Conservation (phyloP, 2,329 filamentous ascomycete species). For the Macrophomina pseudophaseolina region DNA sequence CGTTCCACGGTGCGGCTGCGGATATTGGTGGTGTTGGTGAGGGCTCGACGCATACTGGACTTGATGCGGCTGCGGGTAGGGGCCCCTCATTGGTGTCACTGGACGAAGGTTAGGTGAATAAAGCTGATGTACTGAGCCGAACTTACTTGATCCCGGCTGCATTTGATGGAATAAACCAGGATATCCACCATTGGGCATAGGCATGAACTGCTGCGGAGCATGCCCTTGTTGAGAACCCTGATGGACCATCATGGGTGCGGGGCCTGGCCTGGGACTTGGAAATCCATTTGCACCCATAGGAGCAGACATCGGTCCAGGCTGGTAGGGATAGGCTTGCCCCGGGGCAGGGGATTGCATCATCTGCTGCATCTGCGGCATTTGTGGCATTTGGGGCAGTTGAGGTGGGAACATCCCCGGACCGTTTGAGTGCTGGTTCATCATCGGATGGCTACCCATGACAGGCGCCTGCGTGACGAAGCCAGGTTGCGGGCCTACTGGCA, state of each 20-base stretch:
- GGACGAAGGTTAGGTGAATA: slow-evolving; percentile 25
- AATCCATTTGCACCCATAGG: slow-evolving; percentile 75
- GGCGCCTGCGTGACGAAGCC: slow-evolving; percentile 75
- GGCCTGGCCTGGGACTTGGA: slow-evolving; percentile 81
- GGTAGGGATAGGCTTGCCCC: slow-evolving; percentile 71
- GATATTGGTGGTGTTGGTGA: slow-evolving; percentile 47
- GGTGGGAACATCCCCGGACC: slow-evolving; percentile 72
- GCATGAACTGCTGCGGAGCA: slow-evolving; percentile 68
- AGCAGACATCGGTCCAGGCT: slow-evolving; percentile 52
- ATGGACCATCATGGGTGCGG: slow-evolving; percentile 89
- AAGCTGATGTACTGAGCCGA: slow-evolving; percentile 26
- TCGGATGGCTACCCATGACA: slow-evolving; percentile 75
- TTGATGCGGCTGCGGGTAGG: slow-evolving; percentile 47
- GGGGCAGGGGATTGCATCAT: slow-evolving; percentile 74
- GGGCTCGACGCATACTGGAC: slow-evolving; percentile 44
- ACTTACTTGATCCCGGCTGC: slow-evolving; percentile 77
- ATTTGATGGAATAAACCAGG: slow-evolving; percentile 74
- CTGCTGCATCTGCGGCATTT: slow-evolving; percentile 23
- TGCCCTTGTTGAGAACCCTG: slow-evolving; percentile 94
- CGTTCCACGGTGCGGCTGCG: slow-evolving; percentile 46
- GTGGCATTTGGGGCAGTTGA: slow-evolving; percentile 21
- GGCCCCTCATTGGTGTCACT: slow-evolving; percentile 48
- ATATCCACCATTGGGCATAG: slow-evolving; percentile 76
- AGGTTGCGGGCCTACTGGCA: slow-evolving; percentile 69
- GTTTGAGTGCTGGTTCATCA: slow-evolving; percentile 75